phyloP scores from a whole-genome alignment of 2,329 filamentous ascomycete species.

The Microsporum audouinii region DNA sequence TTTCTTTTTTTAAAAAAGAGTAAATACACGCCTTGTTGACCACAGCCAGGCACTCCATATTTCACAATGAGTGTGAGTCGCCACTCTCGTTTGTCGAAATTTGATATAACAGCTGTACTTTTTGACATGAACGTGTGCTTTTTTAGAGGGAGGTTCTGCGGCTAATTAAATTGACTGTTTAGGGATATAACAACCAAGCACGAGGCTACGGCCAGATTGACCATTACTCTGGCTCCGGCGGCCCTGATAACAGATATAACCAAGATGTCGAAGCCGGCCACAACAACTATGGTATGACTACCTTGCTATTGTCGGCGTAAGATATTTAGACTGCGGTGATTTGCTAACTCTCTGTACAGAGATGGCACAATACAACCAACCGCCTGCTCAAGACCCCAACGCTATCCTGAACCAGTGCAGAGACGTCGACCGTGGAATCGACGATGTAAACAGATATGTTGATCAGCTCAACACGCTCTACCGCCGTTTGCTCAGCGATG shows the following conservation, averaged over 20 bases:
- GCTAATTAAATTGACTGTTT: conserved; percentile 1
- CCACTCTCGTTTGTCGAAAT: neutral
- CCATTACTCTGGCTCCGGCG: conserved; percentile 37
- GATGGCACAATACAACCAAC: conserved; percentile 32
- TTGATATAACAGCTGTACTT: neutral
- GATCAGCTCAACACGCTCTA: conserved; percentile 61
- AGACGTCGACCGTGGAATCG: conserved; percentile 66
- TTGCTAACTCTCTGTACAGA: conserved; percentile 23
- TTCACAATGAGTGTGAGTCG: conserved; percentile 13
- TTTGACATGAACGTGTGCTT: neutral
- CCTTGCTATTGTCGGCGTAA: neutral
- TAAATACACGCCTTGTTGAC: neutral
- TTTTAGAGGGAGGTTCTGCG: neutral
- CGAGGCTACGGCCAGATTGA: conserved; percentile 44
- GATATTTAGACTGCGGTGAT: neutral
- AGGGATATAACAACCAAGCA: conserved; percentile 18
- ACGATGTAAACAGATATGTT: conserved; percentile 61
- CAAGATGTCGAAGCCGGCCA: conserved; percentile 22
- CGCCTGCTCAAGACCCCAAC: conserved; percentile 48
- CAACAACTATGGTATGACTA: conserved; percentile 22
- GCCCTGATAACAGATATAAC: conserved; percentile 24
- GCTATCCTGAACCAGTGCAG: conserved; percentile 75
- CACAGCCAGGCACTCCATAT: neutral
- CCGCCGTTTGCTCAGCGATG: conserved; percentile 59
- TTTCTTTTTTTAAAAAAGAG: neutral